These are phyloP conservation scores for Melaleuca quinquenervia DNA, from an alignment of 345 rosid genomes.

Conservation along the genomic window DNA sequence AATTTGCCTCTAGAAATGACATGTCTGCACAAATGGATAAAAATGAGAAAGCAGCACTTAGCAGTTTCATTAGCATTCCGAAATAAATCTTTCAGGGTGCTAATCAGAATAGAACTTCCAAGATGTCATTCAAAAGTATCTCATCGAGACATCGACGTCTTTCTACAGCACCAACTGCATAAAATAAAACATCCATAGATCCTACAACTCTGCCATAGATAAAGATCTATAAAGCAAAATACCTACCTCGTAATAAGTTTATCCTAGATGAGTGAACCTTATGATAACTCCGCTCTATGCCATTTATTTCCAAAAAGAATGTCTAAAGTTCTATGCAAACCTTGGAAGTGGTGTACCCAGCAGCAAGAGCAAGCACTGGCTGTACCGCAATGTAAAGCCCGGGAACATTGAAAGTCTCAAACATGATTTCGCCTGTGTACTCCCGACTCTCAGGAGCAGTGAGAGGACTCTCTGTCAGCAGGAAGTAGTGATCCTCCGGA, in stretches of 20 bases:
- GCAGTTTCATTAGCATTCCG: background rate
- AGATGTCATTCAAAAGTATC: background rate
- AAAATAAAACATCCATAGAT: background rate
- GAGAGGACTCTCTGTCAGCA: constrained; percentile 93
- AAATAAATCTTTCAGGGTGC: background rate
- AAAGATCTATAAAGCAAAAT: background rate
- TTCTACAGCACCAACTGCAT: background rate
- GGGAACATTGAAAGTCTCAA: constrained; percentile 89
- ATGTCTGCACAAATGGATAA: background rate
- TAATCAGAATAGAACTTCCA: background rate
- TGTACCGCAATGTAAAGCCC: constrained; percentile 97
- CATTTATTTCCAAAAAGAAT: background rate
- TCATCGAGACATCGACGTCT: background rate
- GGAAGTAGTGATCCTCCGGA: constrained; percentile 97
- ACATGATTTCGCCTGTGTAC: constrained; percentile 91
- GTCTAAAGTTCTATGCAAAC: constrained; percentile 18
- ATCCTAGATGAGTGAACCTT: background rate
- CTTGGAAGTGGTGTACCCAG: constrained; percentile 95
- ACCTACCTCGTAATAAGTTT: background rate
- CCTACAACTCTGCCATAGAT: background rate
- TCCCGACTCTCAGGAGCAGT: constrained; percentile 95
- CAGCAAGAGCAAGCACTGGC: constrained; percentile 96
- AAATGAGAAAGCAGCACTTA: background rate
- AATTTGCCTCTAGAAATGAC: background rate
- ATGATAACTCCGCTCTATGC: background rate